Percentiles rank a stretch among this genome's conserved stretches.
These are phyloP conservation scores for Penicillium brasilianum DNA, from an alignment of 2,329 filamentous ascomycete species.

Conservation along the genomic window DNA sequence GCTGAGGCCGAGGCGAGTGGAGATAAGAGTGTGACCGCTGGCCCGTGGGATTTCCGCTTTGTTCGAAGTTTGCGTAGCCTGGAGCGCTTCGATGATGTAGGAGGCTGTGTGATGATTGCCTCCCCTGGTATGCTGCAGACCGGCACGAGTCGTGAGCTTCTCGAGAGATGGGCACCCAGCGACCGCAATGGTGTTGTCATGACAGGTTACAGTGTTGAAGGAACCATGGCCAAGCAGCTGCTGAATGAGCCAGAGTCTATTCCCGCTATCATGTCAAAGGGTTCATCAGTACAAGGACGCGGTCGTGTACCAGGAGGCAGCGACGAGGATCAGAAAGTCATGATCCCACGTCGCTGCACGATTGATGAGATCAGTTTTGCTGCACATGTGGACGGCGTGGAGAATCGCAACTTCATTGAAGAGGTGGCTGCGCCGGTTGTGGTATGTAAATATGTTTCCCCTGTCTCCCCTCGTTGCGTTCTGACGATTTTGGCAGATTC, in stretches of 20 bases:
- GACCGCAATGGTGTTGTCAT: conserved; percentile 98
- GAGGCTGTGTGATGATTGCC: conserved; percentile 94
- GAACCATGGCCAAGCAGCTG: conserved; percentile 96
- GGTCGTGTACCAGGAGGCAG: conserved; percentile 66
- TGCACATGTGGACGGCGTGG: conserved; percentile 92
- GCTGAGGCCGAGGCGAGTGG: conserved; percentile 84
- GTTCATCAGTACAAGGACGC: conserved; percentile 57
- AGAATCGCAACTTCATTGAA: conserved; percentile 97
- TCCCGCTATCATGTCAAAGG: conserved; percentile 84
- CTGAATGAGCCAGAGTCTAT: conserved; percentile 95
- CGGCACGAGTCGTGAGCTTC: conserved; percentile 86
- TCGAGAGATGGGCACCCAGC: conserved; percentile 95
- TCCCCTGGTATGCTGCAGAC: conserved; percentile 98
- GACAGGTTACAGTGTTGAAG: conserved; percentile 97
- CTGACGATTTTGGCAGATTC: conserved; percentile 64
- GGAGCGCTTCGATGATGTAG: conserved; percentile 94
- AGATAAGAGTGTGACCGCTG: conserved; percentile 69
- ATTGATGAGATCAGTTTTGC: conserved; percentile 96
- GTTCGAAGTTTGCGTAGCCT: conserved; percentile 90
- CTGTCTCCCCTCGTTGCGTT: background rate
- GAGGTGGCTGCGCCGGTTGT: conserved; percentile 91
- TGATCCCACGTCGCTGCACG: conserved; percentile 90
- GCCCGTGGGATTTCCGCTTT: conserved; percentile 96
- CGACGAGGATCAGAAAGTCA: conserved; percentile 78
- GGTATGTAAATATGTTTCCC: conserved; percentile 61